Evolutionary conservation across 805 yeast genomes (phyloP), one percentile per base, ranked within the genome.

Genomic region (Yamadazyma tumulicola): DNA sequence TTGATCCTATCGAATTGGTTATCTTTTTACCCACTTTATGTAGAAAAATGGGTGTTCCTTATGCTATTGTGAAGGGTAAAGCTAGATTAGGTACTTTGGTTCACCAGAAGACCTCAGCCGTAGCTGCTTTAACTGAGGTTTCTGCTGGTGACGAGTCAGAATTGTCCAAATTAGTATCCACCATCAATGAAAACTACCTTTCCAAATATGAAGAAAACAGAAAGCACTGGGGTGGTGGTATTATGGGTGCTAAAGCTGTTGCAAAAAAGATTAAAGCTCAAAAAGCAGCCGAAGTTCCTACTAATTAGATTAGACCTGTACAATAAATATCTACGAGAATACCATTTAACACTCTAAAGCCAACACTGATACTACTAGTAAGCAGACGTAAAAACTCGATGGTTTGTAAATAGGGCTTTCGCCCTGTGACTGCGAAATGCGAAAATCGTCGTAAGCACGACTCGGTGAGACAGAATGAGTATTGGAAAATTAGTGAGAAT

Each of bases 201-300:
- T 95, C 85, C 66, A 86, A 87, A 74, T 86, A 82, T 84, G 97
- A 91, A 64, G 97, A 93, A 58, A 63, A 77, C 66, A 91, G 94
- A 81, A 88, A 86, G 76, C 95, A 87, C 82, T 91, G 98, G 98
- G 97, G 97, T 79, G 98, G 98, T 79, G 98, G 98, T 79, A 65
- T 87, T 72, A 75, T 93, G 79, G 96, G 97, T 71, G 74, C 84
- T 57, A 93, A 91, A 79, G 87, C 97, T 62, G 78, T 77, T 61
- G 93, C 81, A 62, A 86, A 83, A 77, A 64, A 69, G 48, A 89
- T 79, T 58, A 86, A 85, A 81, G 80, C 33, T 24, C 12, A 16
- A 12, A 79, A 73, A 71, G 70, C 72, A 55, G 52, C 73, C 54
- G 70, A 58, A 35, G 57, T 50, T 32, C 42, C 52, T 32, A 39